Conservation (phyloP, 345 rosid genomes). For the Euphorbia lathyris region DNA sequence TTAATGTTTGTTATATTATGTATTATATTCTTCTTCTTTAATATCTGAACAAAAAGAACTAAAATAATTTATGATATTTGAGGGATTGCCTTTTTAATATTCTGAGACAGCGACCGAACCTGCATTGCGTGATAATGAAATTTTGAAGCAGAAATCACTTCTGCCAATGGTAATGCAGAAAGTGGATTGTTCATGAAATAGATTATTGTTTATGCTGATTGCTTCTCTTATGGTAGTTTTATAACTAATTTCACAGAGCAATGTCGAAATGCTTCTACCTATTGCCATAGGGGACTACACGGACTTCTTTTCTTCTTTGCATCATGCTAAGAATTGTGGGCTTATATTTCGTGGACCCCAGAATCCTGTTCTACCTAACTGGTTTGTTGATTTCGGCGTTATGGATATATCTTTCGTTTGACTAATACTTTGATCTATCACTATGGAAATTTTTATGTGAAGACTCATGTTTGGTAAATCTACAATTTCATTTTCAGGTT, state of each 20-base stretch:
- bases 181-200: background rate
- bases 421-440: background rate
- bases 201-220: conserved; percentile 7
- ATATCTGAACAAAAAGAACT: too few relatives aligned
- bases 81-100: conserved; percentile 1
- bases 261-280: conserved; percentile 89
- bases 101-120: conserved; percentile 66
- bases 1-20: too few relatives aligned
- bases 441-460: background rate
- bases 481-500: conserved; percentile 51
- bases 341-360: conserved; percentile 84
- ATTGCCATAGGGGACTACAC: conserved; percentile 87
- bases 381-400: conserved; percentile 40
- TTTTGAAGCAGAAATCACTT: conserved; percentile 59
- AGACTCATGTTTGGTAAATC: conserved; percentile 3
- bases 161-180: conserved; percentile 51
- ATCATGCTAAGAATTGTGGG: conserved; percentile 94
- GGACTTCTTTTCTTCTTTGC: conserved; percentile 90
- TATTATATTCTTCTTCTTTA: too few relatives aligned
- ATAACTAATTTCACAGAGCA: conserved; percentile 37
- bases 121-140: conserved; percentile 60
- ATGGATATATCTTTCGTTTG: background rate
- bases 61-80: background rate
- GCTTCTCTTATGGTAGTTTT: conserved; percentile 9
- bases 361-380: conserved; percentile 65